Evolutionary conservation across 495 filamentous ascomycete species (phyloP), one percentile per base, ranked within the genome.

Genomic region (Penicillium malachiteum): DNA sequence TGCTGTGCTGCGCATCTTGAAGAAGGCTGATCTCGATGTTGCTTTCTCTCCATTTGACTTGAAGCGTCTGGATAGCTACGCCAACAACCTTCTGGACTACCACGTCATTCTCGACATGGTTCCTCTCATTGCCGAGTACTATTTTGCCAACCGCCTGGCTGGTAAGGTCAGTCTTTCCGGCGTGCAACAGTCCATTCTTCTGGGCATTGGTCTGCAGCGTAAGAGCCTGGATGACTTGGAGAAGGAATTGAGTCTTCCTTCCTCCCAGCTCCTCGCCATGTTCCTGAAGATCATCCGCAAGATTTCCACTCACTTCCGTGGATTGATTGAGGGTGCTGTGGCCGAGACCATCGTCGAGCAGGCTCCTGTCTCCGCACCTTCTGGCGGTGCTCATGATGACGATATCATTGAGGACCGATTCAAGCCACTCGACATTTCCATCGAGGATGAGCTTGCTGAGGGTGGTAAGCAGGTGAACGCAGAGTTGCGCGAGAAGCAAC

Each of bases 201-300:
- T 97, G 17, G 92, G 89, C 12, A 84, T 97, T 37, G 93, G 95
- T 34, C 69, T 96, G 52, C 95, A 97, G 69, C 80, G 88, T 43
- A 97, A 97, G 76, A 85, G 83, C 31, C 69, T 99, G 5, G 89
- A 93, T 2, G 81, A 84, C 17, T 68, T 97, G 13, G 90, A 94
- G 66, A 86, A 87, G 52, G 93, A 99, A 65, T 70, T 96, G 4
- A 80, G 75, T 16, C 66, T 96, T 0, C 83, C 85, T 3, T 78
- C 82, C 9, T 88, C 86, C 18, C 94, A 97, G 71, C 78, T 96
- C 3, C 77, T 99, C 30, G 91, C 93, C 31, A 96, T 97, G 85
- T 96, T 97, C 75, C 88, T 97, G 64, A 97, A 97, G 77, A 87
- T 94, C 59, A 79, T 97, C 60, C 81, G 93, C 31, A 97, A 96